Base-by-base conservation (phyloP, 176 grass and related monocot species). In the Olyra latifolia region DNA sequence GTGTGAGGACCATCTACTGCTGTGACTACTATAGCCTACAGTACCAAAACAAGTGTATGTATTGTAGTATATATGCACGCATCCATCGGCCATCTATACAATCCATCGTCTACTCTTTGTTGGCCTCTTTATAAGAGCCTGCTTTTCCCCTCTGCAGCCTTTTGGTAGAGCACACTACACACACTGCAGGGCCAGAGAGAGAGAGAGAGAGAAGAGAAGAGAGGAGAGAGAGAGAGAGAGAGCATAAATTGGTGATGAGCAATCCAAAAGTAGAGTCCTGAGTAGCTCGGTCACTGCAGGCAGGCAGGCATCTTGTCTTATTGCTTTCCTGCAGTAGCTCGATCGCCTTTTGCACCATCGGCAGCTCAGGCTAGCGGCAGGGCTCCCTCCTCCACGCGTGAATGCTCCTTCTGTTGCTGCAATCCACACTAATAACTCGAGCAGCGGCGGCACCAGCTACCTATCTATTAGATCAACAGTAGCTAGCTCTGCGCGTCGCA, bases 111-210 rank as follows among this genome's bases (percentile, higher is more conserved):
- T 32, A 12, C 35, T 75, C 9, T 19, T 69, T 63, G 62, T 53
- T 78, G 41, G 58, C 67, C 49, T 78, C 80, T 88, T 79, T 83
- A 79, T 79, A 83, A 88, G 80, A 78, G 67, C 86, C 54, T 79
- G 52, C 86, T 88, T 74, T 83, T 66, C 29, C 62, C 77, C 41
- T 77, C 81, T 83, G 80, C 60, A 83, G 80, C 80, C 86, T 88
- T 83, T 88, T 83, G 74, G 66, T 68, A 84, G 74, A 54, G 44
- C 54, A 70, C 66, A 62, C 53, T 23, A 64, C 13, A 54, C 60
- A 75, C 71, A 22, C 17, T 27, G 56, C 52, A 71, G 52, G 53
- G 3, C 17, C 38, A 58, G 17, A 42, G 49, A 56, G 50, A 65
- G 44, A 47, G 17, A 48, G 0, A 62, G 7, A 35, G 4, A 40